Evolutionary conservation across 2,329 filamentous ascomycete genomes (phyloP).

Genomic region (Pestalotiopsis sp.): DNA sequence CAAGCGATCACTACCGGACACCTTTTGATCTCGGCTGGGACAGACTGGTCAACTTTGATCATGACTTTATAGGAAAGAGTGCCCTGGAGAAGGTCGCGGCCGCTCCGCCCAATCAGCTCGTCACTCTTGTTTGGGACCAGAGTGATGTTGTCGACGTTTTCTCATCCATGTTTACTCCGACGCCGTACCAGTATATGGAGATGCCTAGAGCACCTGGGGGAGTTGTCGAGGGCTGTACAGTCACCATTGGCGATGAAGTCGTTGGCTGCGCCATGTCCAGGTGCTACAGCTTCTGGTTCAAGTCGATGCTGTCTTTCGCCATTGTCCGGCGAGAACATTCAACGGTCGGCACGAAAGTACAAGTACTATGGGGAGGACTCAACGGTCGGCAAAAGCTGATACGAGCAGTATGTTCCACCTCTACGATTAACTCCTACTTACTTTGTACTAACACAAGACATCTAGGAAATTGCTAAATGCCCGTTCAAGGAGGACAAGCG

Average conservation of each 20-base stretch:
- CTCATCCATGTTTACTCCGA: background rate
- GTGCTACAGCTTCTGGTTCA: background rate
- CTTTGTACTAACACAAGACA: background rate
- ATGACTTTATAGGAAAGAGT: background rate
- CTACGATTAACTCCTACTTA: background rate
- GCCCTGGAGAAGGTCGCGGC: background rate
- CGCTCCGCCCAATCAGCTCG: background rate
- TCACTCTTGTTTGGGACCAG: background rate
- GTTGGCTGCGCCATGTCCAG: background rate
- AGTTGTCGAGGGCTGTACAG: background rate
- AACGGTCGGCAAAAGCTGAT: background rate
- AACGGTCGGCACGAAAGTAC: background rate
- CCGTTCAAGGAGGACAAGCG: background rate
- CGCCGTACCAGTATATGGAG: background rate
- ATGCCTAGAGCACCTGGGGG: background rate
- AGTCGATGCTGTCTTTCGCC: background rate
- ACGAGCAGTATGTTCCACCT: background rate
- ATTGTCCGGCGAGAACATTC: background rate
- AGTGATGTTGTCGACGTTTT: background rate
- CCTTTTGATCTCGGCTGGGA: background rate
- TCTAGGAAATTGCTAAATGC: background rate
- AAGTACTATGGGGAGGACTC: background rate
- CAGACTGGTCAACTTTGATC: background rate
- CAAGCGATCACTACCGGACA: background rate
- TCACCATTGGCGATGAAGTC: background rate